Base-by-base conservation (phyloP, 768 basidiomycete genomes). In the Tylopilus vinaceipallidus region DNA sequence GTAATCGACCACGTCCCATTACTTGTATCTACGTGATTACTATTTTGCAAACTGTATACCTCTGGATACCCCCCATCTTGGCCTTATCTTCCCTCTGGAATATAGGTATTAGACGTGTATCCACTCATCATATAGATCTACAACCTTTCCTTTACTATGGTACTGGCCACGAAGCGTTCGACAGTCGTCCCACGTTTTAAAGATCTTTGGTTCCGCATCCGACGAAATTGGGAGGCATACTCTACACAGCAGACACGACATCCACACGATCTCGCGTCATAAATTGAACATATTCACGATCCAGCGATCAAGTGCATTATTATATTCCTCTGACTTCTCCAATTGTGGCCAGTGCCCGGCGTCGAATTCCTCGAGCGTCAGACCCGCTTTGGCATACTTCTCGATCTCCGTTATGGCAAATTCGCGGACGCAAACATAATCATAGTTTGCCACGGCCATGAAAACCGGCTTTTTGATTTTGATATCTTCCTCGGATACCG, bases 281-380 rank as follows among this genome's bases (percentile, higher is more conserved):
- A 53, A 40, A 7, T 37, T 39, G 23, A 65, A 65, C 3, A 50
- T 60, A 37, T 43, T 51, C 16, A 37, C 40, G 27, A 62, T 50
- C 73, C 73, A 75, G n/a, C 49, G 54, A 26, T 65, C 51, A 30
- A 75, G 65, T n/a, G 61, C 65, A 6, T 53, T 49, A 38, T 74
- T 76, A 27, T 74, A 55, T 34, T 64, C 60, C 19, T 69, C 65
- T 0, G 69, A 58, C 23, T 55, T 60, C 42, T 70, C 69, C 53
- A 75, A 45, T 4, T 63, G 63, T 9, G 64, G 54, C 70, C 72
- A 77, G 46, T 77, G 75, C 2, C 68, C 71, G 3, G 63, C 56
- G 27, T 73, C 68, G 24, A 71, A 69, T 43, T 68, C 69, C 45
- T 52, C 61, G 8, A 65, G 50, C 10, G 68, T 69, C 38, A 66